Conservation (phyloP, 345 rosid species). For the Zanthoxylum bungeanum region DNA sequence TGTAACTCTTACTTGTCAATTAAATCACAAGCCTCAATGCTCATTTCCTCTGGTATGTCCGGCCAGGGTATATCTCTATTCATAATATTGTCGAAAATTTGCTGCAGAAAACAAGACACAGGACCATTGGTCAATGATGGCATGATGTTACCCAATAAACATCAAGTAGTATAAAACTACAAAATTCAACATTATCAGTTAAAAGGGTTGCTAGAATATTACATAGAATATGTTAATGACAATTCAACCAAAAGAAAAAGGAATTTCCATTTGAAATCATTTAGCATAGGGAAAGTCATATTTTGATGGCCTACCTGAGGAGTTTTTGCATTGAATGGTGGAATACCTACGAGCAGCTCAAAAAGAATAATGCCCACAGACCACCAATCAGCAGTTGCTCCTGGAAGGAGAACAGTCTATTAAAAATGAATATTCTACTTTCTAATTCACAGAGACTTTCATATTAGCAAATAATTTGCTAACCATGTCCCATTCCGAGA, state of each 20-base stretch:
- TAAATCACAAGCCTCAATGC: slow-evolving; percentile 70
- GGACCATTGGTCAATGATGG: slow-evolving; percentile 2
- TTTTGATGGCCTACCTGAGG: slow-evolving; percentile 60
- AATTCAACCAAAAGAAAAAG: neutral
- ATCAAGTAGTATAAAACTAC: slow-evolving; percentile 6
- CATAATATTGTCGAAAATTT: slow-evolving; percentile 87
- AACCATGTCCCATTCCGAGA: slow-evolving; percentile 98
- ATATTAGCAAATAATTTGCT: slow-evolving; percentile 16
- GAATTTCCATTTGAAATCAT: neutral
- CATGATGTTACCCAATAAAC: neutral
- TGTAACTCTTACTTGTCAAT: slow-evolving; percentile 71
- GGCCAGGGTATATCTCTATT: slow-evolving; percentile 95
- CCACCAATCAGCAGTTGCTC: slow-evolving; percentile 99
- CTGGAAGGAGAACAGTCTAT: slow-evolving; percentile 35
- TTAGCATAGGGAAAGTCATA: neutral
- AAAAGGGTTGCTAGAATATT: neutral
- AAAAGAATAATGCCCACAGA: slow-evolving; percentile 91
- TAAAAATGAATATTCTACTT: neutral
- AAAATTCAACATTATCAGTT: neutral
- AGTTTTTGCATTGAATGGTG: slow-evolving; percentile 91
- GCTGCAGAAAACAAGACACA: slow-evolving; percentile 60
- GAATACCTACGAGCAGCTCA: slow-evolving; percentile 89
- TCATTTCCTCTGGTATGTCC: slow-evolving; percentile 73
- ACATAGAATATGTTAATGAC: neutral
- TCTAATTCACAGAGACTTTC: slow-evolving; percentile 4